Conservation (phyloP, 2,329 filamentous ascomycete genomes). For the Colletotrichum ledebouriae region DNA sequence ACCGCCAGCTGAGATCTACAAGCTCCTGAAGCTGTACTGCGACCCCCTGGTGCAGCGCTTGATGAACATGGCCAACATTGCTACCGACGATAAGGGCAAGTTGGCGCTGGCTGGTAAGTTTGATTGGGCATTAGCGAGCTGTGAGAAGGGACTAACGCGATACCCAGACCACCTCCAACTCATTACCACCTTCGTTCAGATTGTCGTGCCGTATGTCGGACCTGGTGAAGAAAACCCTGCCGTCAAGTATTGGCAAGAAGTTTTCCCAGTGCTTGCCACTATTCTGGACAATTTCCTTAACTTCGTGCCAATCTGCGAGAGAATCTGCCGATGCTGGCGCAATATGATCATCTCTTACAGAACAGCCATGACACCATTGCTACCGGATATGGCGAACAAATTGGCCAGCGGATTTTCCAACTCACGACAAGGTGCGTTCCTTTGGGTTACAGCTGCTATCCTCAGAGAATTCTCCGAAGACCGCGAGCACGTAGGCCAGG, state of each 20-base stretch:
- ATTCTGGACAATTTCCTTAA: conserved; percentile 89
- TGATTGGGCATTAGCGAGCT: not conserved
- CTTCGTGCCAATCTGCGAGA: conserved; percentile 91
- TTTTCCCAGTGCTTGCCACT: conserved; percentile 87
- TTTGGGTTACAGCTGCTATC: conserved; percentile 98
- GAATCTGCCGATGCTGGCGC: conserved; percentile 94
- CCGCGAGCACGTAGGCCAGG: conserved; percentile 83
- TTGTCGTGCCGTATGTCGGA: conserved; percentile 79
- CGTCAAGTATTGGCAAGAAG: conserved; percentile 95
- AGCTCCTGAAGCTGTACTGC: conserved; percentile 90
- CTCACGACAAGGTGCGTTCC: conserved; percentile 93
- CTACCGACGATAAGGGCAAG: conserved; percentile 85
- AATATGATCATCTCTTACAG: conserved; percentile 97
- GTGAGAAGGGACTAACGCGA: conserved; percentile 42
- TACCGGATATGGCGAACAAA: conserved; percentile 89
- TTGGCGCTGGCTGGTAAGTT: conserved; percentile 83
- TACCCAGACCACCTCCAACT: conserved; percentile 85
- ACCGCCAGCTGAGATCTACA: conserved; percentile 83
- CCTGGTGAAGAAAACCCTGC: conserved; percentile 84
- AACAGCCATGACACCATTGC: conserved; percentile 85
- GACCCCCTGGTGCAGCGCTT: conserved; percentile 89
- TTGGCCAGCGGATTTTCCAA: conserved; percentile 86
- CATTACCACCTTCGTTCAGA: conserved; percentile 89
- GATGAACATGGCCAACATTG: conserved; percentile 88
- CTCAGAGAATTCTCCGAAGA: conserved; percentile 95